Evolutionary conservation across 2,329 filamentous ascomycete genomes (phyloP), one percentile per base, ranked within the genome.

Genomic region (Massarina eburnea): DNA sequence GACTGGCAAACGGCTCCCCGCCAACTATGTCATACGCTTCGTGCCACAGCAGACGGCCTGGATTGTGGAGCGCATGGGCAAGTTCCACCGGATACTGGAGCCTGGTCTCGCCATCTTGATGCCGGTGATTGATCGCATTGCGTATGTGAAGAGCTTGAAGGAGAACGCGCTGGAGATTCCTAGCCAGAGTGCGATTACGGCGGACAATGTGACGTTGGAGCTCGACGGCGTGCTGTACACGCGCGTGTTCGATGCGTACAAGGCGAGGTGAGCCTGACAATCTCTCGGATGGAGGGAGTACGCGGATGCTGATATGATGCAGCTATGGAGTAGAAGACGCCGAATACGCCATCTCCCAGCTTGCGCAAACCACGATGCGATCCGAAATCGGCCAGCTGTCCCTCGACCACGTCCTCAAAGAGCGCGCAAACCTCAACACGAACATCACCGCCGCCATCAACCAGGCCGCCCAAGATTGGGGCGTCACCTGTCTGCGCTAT

Each of bases 401-500:
- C 1, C 87, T 99, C 61, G 94, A 99, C 73, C 92, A 99, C 73
- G 94, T 99, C 35, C 82, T 99, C 47, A 97, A 97, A 71, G 94
- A 99, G 79, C 90, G 94, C 54, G 90, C 91, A 3, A 89, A 91
- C 17, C 85, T 99, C 58, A 99, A 99, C 78, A 91, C 84, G 55
- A 97, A 99, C 75, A 99, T 99, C 69, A 97, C 94, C n/a, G 86
- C 89, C 46, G 92, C 94, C 34, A 97, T 99, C 80, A 99, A 99
- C 71, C 92, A 97, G 71, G 94, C 94, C 1, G 92, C 94, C 4
- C 87, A 95, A 62, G 92, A 92, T 43, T 99, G 94, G 94, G 94
- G 94, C 48, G 90, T 99, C 17, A 89, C 90, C 26, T 99, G 94
- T 68, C 80, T 99, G 51, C 87, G 94, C 47, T 99, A 99, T 77